Evolutionary conservation across 192 early-diverging fungal species (phyloP), one percentile per base, ranked within the genome.

Genomic region (Coemansia sp.): DNA sequence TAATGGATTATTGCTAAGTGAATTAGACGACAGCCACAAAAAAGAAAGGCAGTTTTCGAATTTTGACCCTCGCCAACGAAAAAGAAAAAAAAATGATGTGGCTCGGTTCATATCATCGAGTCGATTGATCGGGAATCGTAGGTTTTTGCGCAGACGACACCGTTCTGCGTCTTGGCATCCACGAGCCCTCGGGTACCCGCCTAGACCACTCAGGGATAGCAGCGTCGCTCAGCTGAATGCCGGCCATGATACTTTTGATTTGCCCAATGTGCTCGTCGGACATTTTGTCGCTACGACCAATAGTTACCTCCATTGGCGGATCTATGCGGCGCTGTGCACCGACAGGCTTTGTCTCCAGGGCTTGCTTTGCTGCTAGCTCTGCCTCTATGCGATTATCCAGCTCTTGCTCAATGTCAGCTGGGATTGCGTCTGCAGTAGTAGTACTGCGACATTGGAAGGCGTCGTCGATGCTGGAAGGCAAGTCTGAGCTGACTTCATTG

Each of bases 181-280:
- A 82, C 11, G 63, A 54, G 20, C 40, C 29, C 46, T 82, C 79
- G 3, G 79, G 79, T 12, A 82, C 47, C 17, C 67, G 53, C 20
- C 67, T 66, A 35, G 79, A 74, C 79, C 79, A 82, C 25, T 69
- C 73, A 0, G 79, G 79, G 10, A 76, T 67, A 12, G 73, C 79
- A n/a, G 47, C 31, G 4, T 76, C 67, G 42, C 63, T 64, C 20
- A 82, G 47, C n/a, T 70, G 70, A 38, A 82, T 73, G 10, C 74
- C 70, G 2, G 73, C 74, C 79, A 82, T 82, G 6, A 76, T 67
- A 40, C 47, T 54, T 22, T 72, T 76, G 43, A 82, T 82, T 39
- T 76, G 73, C 45, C 38, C 51, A 10, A 73, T 38, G 5, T 76
- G 70, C 15, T 82, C 70, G 27, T 70, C 67, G 15, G 79, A 38